Evolutionary conservation across 139 green algal species (phyloP).

Genomic region (Chlamydomonas sp.): DNA sequence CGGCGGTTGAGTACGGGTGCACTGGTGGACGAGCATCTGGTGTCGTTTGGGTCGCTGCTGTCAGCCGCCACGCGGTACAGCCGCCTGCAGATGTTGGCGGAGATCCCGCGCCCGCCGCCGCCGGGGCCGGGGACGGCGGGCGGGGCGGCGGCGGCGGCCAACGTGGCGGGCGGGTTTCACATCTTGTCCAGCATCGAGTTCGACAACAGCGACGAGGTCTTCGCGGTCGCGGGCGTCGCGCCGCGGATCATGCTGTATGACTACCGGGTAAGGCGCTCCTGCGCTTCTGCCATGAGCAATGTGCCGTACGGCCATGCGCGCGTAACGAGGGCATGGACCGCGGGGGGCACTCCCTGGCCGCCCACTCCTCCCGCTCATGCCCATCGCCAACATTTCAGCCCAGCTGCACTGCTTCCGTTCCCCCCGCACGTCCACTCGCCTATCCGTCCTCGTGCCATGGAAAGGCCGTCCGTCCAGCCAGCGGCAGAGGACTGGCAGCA

Average conservation of each 20-base stretch:
- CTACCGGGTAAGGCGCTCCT: not conserved
- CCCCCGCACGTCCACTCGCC: too few species aligned
- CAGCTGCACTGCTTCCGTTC: too few species aligned
- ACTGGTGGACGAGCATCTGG: slow-evolving; percentile 37
- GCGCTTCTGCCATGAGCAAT: too few species aligned
- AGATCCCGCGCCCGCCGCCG: slow-evolving; percentile 48
- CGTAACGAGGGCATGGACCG: too few species aligned
- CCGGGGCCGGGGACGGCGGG: not conserved
- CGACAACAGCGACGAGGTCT: slow-evolving; percentile 89
- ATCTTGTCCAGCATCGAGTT: slow-evolving; percentile 89
- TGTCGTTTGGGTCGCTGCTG: slow-evolving; percentile 70
- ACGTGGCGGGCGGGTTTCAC: slow-evolving; percentile 17
- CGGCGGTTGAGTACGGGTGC: too few species aligned
- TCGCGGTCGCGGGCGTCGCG: slow-evolving; percentile 78
- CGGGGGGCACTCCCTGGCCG: too few species aligned
- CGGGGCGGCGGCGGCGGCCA: not conserved
- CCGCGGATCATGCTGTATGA: slow-evolving; percentile 36
- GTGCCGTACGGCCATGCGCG: too few species aligned
- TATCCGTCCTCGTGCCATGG: too few species aligned
- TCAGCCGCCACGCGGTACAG: slow-evolving; percentile 62
- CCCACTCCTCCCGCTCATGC: too few species aligned
- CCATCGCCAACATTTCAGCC: too few species aligned
- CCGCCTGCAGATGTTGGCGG: slow-evolving; percentile 57
- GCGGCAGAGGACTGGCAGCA: too few species aligned
- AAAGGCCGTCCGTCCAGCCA: too few species aligned